phyloP scores from a whole-genome alignment of 495 filamentous ascomycete genomes.

The Corynascus novoguineensis region DNA sequence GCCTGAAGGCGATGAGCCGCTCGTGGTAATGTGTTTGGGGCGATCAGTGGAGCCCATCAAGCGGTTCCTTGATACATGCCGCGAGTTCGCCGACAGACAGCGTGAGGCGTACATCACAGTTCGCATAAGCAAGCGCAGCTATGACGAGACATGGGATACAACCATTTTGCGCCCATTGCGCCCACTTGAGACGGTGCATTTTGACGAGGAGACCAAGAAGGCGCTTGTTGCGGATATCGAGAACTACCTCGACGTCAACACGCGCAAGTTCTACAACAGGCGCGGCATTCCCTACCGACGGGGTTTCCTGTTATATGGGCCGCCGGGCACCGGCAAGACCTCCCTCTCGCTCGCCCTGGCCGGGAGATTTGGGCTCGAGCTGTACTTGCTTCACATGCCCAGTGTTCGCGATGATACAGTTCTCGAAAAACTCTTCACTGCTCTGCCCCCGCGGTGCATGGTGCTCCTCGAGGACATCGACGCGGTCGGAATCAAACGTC shows the following conservation, averaged over 20 bases:
- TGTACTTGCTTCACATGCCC: conserved; percentile 58
- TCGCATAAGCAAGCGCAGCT: conserved; percentile 24
- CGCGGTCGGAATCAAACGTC: conserved; percentile 48
- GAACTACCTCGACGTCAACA: conserved; percentile 70
- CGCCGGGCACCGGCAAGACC: conserved; percentile 64
- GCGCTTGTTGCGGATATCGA: conserved; percentile 67
- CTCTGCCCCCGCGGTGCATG: conserved; percentile 56
- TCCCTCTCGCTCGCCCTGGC: conserved; percentile 59
- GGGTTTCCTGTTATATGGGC: conserved; percentile 59
- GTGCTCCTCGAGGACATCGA: conserved; percentile 67
- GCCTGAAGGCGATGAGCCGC: conserved; percentile 39
- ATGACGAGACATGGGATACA: conserved; percentile 38
- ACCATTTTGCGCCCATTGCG: conserved; percentile 42
- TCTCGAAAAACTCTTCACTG: conserved; percentile 51
- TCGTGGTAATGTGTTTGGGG: conserved; percentile 44
- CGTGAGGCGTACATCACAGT: conserved; percentile 42
- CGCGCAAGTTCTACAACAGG: conserved; percentile 62
- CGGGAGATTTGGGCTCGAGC: conserved; percentile 56
- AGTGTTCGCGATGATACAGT: conserved; percentile 40
- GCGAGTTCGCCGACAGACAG: conserved; percentile 44
- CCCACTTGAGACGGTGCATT: conserved; percentile 43
- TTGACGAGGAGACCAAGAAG: conserved; percentile 55
- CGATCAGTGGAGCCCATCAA: conserved; percentile 44
- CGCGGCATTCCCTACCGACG: conserved; percentile 62
- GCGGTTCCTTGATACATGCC: conserved; percentile 36